Percentiles rank a stretch among this genome's conserved stretches.
These are phyloP conservation scores for Pleurotus tuoliensis DNA, from an alignment of 768 basidiomycete genomes.

Conservation along the genomic window DNA sequence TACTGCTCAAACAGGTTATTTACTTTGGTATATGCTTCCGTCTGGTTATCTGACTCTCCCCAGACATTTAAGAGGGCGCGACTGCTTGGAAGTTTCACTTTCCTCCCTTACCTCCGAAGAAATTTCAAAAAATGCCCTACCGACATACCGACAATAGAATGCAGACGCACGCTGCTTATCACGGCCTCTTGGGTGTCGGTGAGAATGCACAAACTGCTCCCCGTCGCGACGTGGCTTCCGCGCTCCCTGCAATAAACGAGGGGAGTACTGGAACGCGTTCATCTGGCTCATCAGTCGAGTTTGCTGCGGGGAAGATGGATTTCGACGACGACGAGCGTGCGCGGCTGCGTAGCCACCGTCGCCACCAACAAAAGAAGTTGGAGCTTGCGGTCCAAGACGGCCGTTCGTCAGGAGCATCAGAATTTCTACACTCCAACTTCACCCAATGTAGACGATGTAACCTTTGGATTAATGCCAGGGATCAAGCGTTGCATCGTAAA, in stretches of 20 bases:
- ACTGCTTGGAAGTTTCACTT: background rate
- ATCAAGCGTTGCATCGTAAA: constrained; percentile 7
- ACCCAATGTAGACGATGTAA: constrained; percentile 6
- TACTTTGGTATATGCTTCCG: background rate
- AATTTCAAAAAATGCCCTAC: constrained; percentile 8
- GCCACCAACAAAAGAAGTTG: constrained; percentile 5
- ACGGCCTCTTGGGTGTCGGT: constrained; percentile 7
- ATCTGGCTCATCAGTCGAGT: constrained; percentile 3
- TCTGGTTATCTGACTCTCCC: constrained; percentile 2
- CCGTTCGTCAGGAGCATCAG: background rate
- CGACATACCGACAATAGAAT: background rate
- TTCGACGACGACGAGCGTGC: constrained; percentile 4
- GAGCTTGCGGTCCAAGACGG: background rate
- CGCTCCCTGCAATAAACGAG: constrained; percentile 2
- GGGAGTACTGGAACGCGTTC: constrained; percentile 4
- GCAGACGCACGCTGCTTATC: constrained; percentile 1
- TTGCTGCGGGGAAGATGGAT: constrained; percentile 2
- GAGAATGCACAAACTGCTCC: constrained; percentile 4
- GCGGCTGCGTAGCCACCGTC: constrained; percentile 1
- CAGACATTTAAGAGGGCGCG: constrained; percentile 3
- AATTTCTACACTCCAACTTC: background rate
- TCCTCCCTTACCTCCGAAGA: background rate
- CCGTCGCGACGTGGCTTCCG: constrained; percentile 1
- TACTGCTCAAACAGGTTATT: background rate
- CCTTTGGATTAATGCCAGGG: constrained; percentile 6